These are phyloP conservation scores for Carpinus viminea DNA, from an alignment of 306 rosid species.

Conservation along the genomic window DNA sequence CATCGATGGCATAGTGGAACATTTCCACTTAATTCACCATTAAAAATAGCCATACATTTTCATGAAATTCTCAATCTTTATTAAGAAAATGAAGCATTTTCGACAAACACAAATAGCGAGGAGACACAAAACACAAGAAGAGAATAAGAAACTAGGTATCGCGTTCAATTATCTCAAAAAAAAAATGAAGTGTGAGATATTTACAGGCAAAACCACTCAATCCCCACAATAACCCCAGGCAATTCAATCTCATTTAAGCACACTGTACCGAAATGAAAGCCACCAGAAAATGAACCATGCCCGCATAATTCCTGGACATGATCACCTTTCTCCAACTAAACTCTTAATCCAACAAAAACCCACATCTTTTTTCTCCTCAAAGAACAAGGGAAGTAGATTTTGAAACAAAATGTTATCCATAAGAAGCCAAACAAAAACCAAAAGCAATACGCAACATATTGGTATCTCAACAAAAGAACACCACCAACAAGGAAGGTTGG, in stretches of 20 bases:
- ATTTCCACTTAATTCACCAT: background rate
- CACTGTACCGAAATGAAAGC: background rate
- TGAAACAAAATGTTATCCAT: too few relatives aligned
- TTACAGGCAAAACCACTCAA: background rate
- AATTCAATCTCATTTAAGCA: background rate
- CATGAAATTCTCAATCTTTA: background rate
- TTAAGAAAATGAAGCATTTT: background rate
- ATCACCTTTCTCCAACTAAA: background rate
- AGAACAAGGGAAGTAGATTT: background rate
- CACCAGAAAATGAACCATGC: background rate
- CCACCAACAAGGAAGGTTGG: background rate
- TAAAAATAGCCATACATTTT: background rate
- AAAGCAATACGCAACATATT: background rate
- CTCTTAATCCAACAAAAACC: background rate
- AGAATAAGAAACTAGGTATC: background rate
- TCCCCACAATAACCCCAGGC: background rate
- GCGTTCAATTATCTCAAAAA: background rate
- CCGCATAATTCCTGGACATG: background rate
- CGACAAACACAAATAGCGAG: background rate
- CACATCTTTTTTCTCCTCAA: background rate
- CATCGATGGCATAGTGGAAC: background rate
- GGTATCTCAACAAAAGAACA: background rate
- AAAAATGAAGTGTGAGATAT: background rate
- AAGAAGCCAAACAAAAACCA: background rate
- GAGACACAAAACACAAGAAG: background rate